phyloP scores from a whole-genome alignment of 192 early-diverging fungal genomes.

The Radiomyces spectabilis region DNA sequence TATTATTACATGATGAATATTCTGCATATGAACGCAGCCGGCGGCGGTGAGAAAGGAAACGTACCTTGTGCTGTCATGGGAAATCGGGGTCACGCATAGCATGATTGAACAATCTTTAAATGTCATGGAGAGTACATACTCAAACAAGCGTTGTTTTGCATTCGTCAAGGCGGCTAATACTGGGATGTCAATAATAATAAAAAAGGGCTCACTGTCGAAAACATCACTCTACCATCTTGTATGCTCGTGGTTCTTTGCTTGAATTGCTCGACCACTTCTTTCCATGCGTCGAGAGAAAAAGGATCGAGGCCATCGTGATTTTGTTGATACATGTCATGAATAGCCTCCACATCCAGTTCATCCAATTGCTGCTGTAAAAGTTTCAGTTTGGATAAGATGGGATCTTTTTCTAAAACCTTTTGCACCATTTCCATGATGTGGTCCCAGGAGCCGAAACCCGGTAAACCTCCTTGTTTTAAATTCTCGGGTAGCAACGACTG shows the following conservation, averaged over 20 bases:
- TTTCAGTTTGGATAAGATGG: constrained; percentile 30
- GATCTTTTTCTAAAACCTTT: constrained; percentile 30
- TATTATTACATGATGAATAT: too few relatives aligned
- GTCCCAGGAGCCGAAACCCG: too few relatives aligned
- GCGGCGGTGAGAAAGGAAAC: too few relatives aligned
- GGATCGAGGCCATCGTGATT: background rate
- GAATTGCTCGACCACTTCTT: constrained; percentile 9
- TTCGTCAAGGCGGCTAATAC: too few relatives aligned
- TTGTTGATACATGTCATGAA: constrained; percentile 11
- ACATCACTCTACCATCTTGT: too few relatives aligned
- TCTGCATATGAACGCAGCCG: too few relatives aligned
- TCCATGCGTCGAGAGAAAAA: constrained; percentile 21
- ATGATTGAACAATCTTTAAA: constrained; percentile 29
- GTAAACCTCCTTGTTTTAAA: too few relatives aligned
- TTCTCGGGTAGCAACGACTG: background rate
- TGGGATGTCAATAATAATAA: background rate
- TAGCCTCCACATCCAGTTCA: constrained; percentile 40
- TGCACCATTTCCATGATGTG: constrained; percentile 19
- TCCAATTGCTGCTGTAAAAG: constrained; percentile 38
- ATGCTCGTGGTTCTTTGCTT: too few relatives aligned
- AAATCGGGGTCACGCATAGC: constrained; percentile 1
- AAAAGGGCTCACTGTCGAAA: too few relatives aligned
- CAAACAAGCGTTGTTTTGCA: constrained; percentile 15
- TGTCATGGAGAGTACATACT: constrained; percentile 28
- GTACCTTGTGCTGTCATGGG: too few relatives aligned